phyloP scores from a whole-genome alignment of 441 rosid species.

The Francoa sonchifolia region DNA sequence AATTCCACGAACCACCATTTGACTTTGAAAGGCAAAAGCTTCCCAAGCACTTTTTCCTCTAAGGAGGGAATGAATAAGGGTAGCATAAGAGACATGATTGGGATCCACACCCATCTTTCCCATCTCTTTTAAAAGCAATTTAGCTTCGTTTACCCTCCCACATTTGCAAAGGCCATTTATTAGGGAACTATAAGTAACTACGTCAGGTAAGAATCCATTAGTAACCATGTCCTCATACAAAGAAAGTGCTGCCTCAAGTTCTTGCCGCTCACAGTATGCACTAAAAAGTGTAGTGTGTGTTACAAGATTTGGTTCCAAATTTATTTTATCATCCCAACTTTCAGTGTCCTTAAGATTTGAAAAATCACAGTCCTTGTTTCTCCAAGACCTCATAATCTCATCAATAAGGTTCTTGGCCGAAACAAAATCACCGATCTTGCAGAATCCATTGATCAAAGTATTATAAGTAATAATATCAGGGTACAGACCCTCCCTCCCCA shows the following conservation, averaged over 20 bases:
- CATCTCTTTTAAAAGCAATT: constrained; percentile 51
- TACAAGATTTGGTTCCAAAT: constrained; percentile 41
- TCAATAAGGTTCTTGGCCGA: constrained; percentile 43
- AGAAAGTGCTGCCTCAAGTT: constrained; percentile 45
- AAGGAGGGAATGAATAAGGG: constrained; percentile 57
- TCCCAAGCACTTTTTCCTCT: constrained; percentile 40
- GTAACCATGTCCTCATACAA: constrained; percentile 50
- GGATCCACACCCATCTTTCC: constrained; percentile 55
- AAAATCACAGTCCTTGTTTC: constrained; percentile 7
- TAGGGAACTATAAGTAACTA: constrained; percentile 61
- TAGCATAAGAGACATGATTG: constrained; percentile 56
- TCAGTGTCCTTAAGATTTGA: constrained; percentile 3
- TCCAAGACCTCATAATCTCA: constrained; percentile 27
- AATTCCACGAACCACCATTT: constrained; percentile 66
- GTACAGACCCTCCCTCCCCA: constrained; percentile 31
- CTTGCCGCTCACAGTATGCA: constrained; percentile 42
- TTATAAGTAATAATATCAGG: constrained; percentile 57
- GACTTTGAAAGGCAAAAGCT: constrained; percentile 60
- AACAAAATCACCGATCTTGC: constrained; percentile 47
- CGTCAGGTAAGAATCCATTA: constrained; percentile 57
- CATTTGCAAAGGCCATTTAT: constrained; percentile 60
- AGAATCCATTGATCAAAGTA: constrained; percentile 46
- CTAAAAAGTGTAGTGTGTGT: constrained; percentile 58
- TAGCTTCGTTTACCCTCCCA: constrained; percentile 52
- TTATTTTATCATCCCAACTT: constrained; percentile 6